Conservation (phyloP, 2,329 filamentous ascomycete species). For the Albifimbria verrucaria region DNA sequence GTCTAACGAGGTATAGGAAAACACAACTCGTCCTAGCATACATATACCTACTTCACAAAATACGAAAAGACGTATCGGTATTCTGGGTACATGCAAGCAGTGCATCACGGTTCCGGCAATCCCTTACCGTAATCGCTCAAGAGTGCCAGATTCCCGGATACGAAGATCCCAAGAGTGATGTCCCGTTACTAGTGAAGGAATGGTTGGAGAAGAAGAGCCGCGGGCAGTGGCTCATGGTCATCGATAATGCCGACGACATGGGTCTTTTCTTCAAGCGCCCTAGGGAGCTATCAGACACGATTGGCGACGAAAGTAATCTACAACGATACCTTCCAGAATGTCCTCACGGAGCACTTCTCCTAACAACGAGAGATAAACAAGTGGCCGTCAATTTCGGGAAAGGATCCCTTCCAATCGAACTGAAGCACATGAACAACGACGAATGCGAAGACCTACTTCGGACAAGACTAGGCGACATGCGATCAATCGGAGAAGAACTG, state of each 20-base stretch:
- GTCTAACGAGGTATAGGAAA: constrained; percentile 1
- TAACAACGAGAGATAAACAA: constrained; percentile 13
- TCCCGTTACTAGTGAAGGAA: neutral
- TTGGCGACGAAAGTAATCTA: neutral
- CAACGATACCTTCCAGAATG: constrained; percentile 12
- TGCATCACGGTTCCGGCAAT: constrained; percentile 9
- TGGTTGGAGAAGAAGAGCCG: neutral
- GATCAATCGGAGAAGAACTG: neutral
- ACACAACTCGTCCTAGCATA: constrained; percentile 13
- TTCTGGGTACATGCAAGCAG: constrained; percentile 12
- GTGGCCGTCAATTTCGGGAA: constrained; percentile 12
- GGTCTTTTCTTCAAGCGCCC: constrained; percentile 22
- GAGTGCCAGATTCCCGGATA: constrained; percentile 1
- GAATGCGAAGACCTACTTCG: constrained; percentile 4
- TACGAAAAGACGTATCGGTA: constrained; percentile 7
- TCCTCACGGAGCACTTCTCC: constrained; percentile 9
- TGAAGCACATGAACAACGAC: constrained; percentile 4
- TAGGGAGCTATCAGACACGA: neutral
- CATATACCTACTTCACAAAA: constrained; percentile 6
- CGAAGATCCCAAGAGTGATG: neutral
- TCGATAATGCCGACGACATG: constrained; percentile 42
- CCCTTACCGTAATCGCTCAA: constrained; percentile 8
- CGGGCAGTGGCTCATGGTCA: constrained; percentile 36
- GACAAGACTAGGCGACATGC: constrained; percentile 2
- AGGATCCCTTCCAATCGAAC: constrained; percentile 2